Percentiles rank a stretch among this genome's conserved stretches.
phyloP scores from a whole-genome alignment of 371 early-diverging fungal species.

The Haplosporangium sp. region DNA sequence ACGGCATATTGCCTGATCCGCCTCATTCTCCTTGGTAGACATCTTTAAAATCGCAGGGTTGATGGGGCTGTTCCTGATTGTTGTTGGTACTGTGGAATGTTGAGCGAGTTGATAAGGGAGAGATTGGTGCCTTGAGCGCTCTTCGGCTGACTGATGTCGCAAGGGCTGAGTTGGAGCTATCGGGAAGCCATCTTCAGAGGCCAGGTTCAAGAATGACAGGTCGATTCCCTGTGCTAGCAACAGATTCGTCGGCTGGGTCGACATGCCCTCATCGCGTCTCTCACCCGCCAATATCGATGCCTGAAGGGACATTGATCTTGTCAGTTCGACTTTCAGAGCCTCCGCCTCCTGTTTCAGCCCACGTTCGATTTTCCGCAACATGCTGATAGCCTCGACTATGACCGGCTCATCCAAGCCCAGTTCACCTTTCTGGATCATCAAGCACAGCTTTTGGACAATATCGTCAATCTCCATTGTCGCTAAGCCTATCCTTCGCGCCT shows the following conservation, averaged over 20 bases:
- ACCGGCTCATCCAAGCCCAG: conserved; percentile 44
- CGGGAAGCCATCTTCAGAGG: conserved; percentile 2
- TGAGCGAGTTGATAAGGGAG: not conserved
- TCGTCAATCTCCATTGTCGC: conserved; percentile 47
- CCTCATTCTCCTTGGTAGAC: conserved; percentile 16
- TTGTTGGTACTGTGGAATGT: too few relatives aligned
- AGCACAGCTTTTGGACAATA: conserved; percentile 44
- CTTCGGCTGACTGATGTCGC: not conserved
- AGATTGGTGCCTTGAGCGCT: not conserved
- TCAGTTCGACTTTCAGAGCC: conserved; percentile 9
- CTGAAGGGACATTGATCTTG: conserved; percentile 18
- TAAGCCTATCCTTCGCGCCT: conserved; percentile 33
- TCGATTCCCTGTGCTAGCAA: conserved; percentile 40
- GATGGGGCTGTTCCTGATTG: not conserved
- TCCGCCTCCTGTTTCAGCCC: conserved; percentile 26
- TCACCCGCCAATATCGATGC: conserved; percentile 13
- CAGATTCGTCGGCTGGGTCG: conserved; percentile 3
- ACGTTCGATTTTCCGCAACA: conserved; percentile 43
- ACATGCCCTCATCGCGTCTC: not conserved
- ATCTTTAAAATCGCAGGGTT: conserved; percentile 22
- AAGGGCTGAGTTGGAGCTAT: not conserved
- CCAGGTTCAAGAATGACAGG: conserved; percentile 35
- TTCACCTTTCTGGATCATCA: conserved; percentile 45
- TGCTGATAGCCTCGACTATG: conserved; percentile 33
- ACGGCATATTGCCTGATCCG: conserved; percentile 26